Conservation (phyloP, 1,284 basidiomycete species). For the Apiotrichum sp. region DNA sequence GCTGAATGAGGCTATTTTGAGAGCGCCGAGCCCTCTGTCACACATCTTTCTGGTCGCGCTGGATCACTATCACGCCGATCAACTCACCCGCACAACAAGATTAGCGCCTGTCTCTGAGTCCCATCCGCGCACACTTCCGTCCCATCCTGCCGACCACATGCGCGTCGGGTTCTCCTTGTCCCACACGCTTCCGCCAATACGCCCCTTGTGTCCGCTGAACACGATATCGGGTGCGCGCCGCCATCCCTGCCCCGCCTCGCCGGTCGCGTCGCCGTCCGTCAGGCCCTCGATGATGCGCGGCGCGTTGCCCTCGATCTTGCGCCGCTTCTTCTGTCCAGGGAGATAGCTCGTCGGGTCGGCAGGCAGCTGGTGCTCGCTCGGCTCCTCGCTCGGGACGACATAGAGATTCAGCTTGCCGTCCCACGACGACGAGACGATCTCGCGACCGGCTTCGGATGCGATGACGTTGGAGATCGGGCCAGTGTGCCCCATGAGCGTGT, state of each 20-base stretch:
- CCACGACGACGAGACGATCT: slow-evolving; percentile 70
- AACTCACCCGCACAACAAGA: slow-evolving; percentile 43
- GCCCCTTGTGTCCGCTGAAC: slow-evolving; percentile 42
- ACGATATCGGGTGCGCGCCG: slow-evolving; percentile 38
- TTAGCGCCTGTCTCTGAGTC: slow-evolving; percentile 47
- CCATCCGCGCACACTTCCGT: slow-evolving; percentile 51
- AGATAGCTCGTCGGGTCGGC: slow-evolving; percentile 43
- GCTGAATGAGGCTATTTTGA: too few relatives aligned
- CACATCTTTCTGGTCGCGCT: too few relatives aligned
- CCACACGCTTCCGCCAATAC: slow-evolving; percentile 41
- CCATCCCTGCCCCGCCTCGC: slow-evolving; percentile 37
- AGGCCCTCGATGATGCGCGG: slow-evolving; percentile 50
- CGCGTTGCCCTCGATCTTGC: slow-evolving; percentile 45
- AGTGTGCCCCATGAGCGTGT: slow-evolving; percentile 66
- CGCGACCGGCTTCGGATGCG: slow-evolving; percentile 53
- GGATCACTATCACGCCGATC: neutral
- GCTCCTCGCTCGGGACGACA: slow-evolving; percentile 36
- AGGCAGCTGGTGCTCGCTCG: slow-evolving; percentile 42
- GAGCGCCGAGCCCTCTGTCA: too few relatives aligned
- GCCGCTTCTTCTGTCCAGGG: slow-evolving; percentile 55
- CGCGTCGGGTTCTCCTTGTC: slow-evolving; percentile 30
- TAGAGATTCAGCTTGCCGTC: slow-evolving; percentile 72
- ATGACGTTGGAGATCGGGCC: slow-evolving; percentile 60
- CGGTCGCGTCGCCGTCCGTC: slow-evolving; percentile 35
- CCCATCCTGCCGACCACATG: slow-evolving; percentile 48